Percentiles rank a stretch among this genome's conserved stretches.
These are phyloP conservation scores for Puccinia hordei DNA, from an alignment of 1,284 basidiomycete species.

Conservation along the genomic window DNA sequence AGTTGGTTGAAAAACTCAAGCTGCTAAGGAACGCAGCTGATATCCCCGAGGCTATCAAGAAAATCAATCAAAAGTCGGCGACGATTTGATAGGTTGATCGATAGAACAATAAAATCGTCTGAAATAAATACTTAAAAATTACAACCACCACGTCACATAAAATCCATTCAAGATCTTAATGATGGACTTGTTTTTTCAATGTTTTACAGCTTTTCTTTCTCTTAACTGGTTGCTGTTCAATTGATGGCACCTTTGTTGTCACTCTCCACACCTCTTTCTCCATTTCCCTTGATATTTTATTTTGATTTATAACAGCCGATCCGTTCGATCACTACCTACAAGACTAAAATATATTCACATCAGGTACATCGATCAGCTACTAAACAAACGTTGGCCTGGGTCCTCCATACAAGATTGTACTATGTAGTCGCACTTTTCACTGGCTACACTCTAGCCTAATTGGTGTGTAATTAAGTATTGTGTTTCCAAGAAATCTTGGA, in stretches of 20 bases:
- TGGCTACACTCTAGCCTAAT: no score
- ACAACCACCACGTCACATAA: neutral
- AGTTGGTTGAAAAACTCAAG: constrained; percentile 37
- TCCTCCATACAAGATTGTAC: no score
- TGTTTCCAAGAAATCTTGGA: no score
- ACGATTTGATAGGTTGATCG: neutral
- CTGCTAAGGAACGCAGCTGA: neutral
- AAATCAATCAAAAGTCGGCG: constrained; percentile 8
- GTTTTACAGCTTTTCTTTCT: neutral
- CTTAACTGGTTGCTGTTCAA: neutral
- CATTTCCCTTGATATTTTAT: no score
- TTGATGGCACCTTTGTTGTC: neutral
- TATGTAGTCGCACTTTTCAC: no score
- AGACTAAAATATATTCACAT: no score
- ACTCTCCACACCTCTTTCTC: no score
- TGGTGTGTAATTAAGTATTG: no score
- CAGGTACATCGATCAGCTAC: no score
- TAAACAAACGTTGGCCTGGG: no score
- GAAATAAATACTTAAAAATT: neutral
- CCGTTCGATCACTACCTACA: no score
- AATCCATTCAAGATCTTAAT: neutral
- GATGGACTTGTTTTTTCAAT: neutral
- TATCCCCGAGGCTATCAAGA: constrained; percentile 31
- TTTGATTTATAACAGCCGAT: no score
- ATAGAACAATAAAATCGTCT: neutral